Base-by-base conservation (phyloP, 177 flowering plant genomes). In the Vitis hybrid region DNA sequence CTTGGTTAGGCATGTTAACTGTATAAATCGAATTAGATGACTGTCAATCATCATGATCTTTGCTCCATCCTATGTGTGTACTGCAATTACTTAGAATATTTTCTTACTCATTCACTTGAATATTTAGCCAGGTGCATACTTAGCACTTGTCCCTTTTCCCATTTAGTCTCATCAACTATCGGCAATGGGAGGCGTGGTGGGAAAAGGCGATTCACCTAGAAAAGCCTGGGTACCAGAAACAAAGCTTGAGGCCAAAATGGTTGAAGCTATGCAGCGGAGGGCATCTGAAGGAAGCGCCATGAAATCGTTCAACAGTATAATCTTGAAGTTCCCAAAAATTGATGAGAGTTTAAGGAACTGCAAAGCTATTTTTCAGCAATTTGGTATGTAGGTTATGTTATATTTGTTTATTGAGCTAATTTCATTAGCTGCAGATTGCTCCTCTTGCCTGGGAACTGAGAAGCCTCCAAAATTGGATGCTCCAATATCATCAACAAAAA, bases 251-350 rank as follows among this genome's bases (percentile, higher is more conserved):
- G 88, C 88, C 58, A 89, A 88, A 79, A 89, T 95, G 81, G 88
- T 81, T 46, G 92, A 93, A 78, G 91, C 96, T n/a, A 85, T 93
- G 91, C 84, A 71, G 69, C 80, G 82, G 59, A 82, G 94, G 76
- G 89, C 84, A 74, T 59, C 80, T 24, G 72, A 69, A 81, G 97
- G 97, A 76, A 85, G 79, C 66, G 17, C 83, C 18, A 74, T 91
- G 78, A 92, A 77, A 78, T 93, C 99, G 46, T 93, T 95, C 67
- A 87, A 93, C 82, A 85, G 84, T 80, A 70, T 93, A 56, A 84
- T 95, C 64, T 71, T 95, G 75, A 91, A 91, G 69, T 95, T 95
- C 73, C 96, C 98, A 4, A 95, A 91, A 77, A 91, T 92, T 64
- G 94, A 90, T 67, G 80, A 89, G 69, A 87, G 90, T 80, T 85